phyloP scores from a whole-genome alignment of 768 basidiomycete genomes.

The Strobilomyces dryophilus region DNA sequence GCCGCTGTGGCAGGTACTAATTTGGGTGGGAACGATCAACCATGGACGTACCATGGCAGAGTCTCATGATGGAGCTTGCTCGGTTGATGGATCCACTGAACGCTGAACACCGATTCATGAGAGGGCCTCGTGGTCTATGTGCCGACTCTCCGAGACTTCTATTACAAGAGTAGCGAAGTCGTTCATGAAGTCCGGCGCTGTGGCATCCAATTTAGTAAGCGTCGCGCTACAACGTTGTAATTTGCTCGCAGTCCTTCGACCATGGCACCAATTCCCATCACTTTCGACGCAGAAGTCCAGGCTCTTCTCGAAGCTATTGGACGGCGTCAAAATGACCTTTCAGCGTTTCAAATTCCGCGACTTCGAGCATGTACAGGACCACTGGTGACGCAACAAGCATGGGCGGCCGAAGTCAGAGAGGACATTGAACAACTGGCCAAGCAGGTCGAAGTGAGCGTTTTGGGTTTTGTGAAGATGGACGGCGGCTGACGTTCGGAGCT shows the following conservation, averaged over 20 bases:
- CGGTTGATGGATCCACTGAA: too few species aligned
- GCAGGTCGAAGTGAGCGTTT: slow-evolving; percentile 61
- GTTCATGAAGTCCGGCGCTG: too few species aligned
- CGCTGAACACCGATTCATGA: too few species aligned
- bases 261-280: slow-evolving; percentile 64
- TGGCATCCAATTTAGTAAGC: too few species aligned
- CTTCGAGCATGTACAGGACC: slow-evolving; percentile 68
- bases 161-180: too few species aligned
- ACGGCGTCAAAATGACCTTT: slow-evolving; percentile 59
- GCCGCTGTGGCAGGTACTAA: too few species aligned
- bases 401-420: slow-evolving; percentile 71
- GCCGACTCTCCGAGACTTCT: too few species aligned
- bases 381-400: slow-evolving; percentile 62
- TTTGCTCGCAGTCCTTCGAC: neutral
- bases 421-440: slow-evolving; percentile 61
- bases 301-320: slow-evolving; percentile 49
- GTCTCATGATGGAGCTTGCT: too few species aligned
- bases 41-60: too few species aligned
- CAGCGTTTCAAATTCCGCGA: slow-evolving; percentile 70
- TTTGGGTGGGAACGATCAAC: too few species aligned
- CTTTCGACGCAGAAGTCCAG: slow-evolving; percentile 48
- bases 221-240: too few species aligned
- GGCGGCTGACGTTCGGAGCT: neutral
- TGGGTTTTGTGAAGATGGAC: neutral
- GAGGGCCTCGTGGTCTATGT: too few species aligned